Evolutionary conservation across 192 early-diverging fungal genomes (phyloP).

Genomic region (Polychytrium aggregatum): DNA sequence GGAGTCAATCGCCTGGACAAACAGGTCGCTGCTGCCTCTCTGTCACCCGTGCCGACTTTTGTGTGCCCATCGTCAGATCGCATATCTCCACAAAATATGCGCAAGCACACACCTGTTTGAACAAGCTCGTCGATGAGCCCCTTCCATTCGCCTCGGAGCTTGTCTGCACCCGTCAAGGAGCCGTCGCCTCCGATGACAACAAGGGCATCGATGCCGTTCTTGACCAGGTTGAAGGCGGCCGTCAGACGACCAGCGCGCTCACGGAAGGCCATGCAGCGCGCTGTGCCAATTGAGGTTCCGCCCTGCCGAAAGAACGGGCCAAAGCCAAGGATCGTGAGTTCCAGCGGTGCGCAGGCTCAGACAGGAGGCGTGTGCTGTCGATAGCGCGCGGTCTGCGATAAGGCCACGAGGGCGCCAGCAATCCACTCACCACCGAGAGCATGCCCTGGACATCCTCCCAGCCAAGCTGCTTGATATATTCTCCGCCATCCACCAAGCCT

Average conservation of each 20-base stretch:
- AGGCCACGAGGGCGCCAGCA: no score
- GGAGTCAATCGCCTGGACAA: not conserved
- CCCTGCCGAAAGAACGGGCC: slow-evolving; percentile 46
- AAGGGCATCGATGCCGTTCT: slow-evolving; percentile 85
- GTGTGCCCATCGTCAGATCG: not conserved
- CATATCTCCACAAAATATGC: not conserved
- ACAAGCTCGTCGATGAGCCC: slow-evolving; percentile 69
- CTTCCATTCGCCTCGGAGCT: slow-evolving; percentile 83
- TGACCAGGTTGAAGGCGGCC: slow-evolving; percentile 75
- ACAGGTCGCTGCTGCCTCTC: no score
- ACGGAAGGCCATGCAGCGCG: slow-evolving; percentile 78
- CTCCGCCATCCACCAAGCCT: slow-evolving; percentile 87
- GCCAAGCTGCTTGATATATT: slow-evolving; percentile 65
- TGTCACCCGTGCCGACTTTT: no score
- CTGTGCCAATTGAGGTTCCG: slow-evolving; percentile 91
- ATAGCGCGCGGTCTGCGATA: no score
- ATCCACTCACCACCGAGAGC: slow-evolving; percentile 54
- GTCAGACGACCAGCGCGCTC: slow-evolving; percentile 71
- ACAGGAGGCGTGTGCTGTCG: no score
- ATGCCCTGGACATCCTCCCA: slow-evolving; percentile 92
- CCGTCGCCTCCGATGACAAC: slow-evolving; percentile 96
- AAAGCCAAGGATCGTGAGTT: no score
- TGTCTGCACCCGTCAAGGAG: slow-evolving; percentile 89
- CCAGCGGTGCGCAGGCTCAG: no score
- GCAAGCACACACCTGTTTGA: slow-evolving; percentile 11